These are phyloP conservation scores for Nephelium lappaceum DNA, from an alignment of 345 rosid genomes.

Conservation along the genomic window DNA sequence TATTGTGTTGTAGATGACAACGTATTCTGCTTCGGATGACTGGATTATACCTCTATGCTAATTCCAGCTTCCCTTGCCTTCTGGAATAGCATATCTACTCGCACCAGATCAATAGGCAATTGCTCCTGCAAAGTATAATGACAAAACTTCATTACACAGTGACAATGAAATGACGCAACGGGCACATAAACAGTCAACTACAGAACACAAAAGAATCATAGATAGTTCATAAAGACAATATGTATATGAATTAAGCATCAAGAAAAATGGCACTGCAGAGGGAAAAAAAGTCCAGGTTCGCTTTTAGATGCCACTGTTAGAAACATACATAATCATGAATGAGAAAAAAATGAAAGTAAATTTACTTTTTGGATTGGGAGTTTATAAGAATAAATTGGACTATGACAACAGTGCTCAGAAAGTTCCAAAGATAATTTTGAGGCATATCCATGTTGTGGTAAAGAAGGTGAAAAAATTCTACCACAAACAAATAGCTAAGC, in stretches of 20 bases:
- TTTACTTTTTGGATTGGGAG: background rate
- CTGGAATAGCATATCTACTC: constrained; percentile 81
- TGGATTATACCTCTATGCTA: constrained; percentile 59
- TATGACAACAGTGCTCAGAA: background rate
- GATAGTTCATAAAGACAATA: background rate
- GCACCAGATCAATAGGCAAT: constrained; percentile 74
- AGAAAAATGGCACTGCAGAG: background rate
- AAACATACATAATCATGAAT: background rate
- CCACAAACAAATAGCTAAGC: background rate
- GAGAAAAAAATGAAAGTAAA: constrained; percentile 1
- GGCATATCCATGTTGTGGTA: background rate
- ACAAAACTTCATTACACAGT: constrained; percentile 6
- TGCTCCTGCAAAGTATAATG: constrained; percentile 63
- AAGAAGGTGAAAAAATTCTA: background rate
- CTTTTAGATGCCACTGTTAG: background rate
- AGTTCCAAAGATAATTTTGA: background rate
- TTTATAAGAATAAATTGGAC: background rate
- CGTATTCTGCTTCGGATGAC: constrained; percentile 15
- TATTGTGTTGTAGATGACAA: background rate
- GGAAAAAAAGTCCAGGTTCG: background rate
- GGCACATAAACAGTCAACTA: background rate
- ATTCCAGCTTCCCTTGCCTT: constrained; percentile 76
- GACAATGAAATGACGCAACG: background rate
- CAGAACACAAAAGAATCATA: constrained; percentile 3
- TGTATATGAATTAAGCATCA: background rate